phyloP scores from a whole-genome alignment of 352 stramenopile genomes.

The Phytophthora pseudosyringae region DNA sequence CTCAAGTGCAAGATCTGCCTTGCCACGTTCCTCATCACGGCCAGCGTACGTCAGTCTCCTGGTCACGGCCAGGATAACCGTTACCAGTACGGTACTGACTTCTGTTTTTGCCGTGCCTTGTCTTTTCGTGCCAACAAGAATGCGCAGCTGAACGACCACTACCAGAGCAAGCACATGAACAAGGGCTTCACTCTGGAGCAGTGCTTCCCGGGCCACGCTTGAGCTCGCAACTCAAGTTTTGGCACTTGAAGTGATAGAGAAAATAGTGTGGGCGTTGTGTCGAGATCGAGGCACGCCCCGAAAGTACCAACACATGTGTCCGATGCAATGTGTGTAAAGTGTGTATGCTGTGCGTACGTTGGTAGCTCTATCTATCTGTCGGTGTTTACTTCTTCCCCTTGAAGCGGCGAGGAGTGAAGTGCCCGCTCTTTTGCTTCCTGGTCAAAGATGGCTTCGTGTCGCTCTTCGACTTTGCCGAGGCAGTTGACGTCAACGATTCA shows the following conservation, averaged over 20 bases:
- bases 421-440: slow-evolving; percentile 49
- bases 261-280: not conserved
- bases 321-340: slow-evolving; percentile 17
- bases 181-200: slow-evolving; percentile 83
- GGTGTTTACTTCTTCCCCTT: slow-evolving; percentile 33
- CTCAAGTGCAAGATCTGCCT: slow-evolving; percentile 92
- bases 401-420: slow-evolving; percentile 50
- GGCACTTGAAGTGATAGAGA: slow-evolving; percentile 18
- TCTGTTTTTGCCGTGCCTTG: not conserved
- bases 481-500: not conserved
- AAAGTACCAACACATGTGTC: slow-evolving; percentile 22
- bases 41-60: slow-evolving; percentile 55
- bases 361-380: slow-evolving; percentile 28
- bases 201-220: slow-evolving; percentile 63
- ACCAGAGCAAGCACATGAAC: slow-evolving; percentile 76
- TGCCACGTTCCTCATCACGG: slow-evolving; percentile 88
- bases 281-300: not conserved
- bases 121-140: slow-evolving; percentile 37
- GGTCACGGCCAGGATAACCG: not conserved
- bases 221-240: not conserved
- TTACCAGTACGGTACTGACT: slow-evolving; percentile 10
- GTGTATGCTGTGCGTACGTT: slow-evolving; percentile 4
- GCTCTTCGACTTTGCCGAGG: slow-evolving; percentile 12
- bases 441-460: slow-evolving; percentile 34
- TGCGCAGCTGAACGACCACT: slow-evolving; percentile 82